Percentiles rank a stretch among this genome's conserved stretches.
These are phyloP conservation scores for Suillus subluteus DNA, from an alignment of 768 basidiomycete genomes.

Conservation along the genomic window DNA sequence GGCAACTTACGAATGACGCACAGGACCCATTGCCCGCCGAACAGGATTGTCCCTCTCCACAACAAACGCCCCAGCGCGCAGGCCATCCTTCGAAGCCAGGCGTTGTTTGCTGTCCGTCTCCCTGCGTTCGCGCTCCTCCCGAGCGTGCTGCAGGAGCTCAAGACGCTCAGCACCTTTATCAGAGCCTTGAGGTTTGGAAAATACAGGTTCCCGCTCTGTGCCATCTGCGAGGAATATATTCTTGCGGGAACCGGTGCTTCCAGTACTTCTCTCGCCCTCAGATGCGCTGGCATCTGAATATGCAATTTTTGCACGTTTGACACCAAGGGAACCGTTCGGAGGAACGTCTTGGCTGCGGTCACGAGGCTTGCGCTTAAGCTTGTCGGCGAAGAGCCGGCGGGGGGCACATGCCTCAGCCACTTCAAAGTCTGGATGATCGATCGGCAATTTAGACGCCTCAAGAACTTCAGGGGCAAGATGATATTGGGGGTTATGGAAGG, in stretches of 20 bases:
- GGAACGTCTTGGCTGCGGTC: conserved; percentile 28
- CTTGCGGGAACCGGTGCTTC: conserved; percentile 2
- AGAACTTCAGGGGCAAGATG: conserved; percentile 46
- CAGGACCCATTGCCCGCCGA: conserved; percentile 35
- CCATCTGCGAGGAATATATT: conserved; percentile 7
- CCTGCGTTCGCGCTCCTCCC: conserved; percentile 31
- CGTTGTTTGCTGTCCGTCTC: conserved; percentile 27
- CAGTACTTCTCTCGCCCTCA: conserved; percentile 21
- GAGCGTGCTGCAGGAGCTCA: conserved; percentile 17
- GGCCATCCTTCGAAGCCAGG: conserved; percentile 29
- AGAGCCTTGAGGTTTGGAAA: conserved; percentile 11
- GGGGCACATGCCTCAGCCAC: conserved; percentile 58
- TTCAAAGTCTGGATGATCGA: conserved; percentile 68
- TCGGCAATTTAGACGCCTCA: conserved; percentile 54
- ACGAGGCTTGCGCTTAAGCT: conserved; percentile 30
- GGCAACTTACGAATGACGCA: conserved; percentile 2
- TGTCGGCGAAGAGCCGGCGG: conserved; percentile 55
- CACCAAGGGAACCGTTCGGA: conserved; percentile 7
- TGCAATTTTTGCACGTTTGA: conserved; percentile 22
- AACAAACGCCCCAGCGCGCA: conserved; percentile 34
- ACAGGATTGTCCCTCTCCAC: conserved; percentile 33
- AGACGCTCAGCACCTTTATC: conserved; percentile 12
- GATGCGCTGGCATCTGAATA: conserved; percentile 15
- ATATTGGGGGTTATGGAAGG: conserved; percentile 67
- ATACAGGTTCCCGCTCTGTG: conserved; percentile 12